These are phyloP conservation scores for Diacronema lutheri DNA, from an alignment of 78 protist species.

Conservation along the genomic window DNA sequence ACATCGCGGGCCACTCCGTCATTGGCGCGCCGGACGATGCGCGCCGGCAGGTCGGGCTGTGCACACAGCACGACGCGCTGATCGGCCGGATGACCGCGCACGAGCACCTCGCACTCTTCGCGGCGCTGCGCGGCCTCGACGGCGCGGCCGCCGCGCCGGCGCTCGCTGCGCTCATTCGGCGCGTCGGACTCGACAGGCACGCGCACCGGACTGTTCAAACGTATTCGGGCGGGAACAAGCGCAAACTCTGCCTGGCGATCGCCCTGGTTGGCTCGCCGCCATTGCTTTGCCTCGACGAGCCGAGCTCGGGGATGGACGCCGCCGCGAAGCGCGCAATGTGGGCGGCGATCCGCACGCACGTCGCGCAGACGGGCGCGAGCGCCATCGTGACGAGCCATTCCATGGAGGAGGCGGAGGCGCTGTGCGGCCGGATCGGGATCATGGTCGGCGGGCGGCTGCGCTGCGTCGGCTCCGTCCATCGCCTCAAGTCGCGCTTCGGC, in stretches of 20 bases:
- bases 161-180: neutral
- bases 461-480: conserved; percentile 42
- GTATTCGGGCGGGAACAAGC: conserved; percentile 2
- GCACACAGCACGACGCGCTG: conserved; percentile 83
- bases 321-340: conserved; percentile 31
- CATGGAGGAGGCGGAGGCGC: conserved; percentile 71
- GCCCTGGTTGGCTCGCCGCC: conserved; percentile 66
- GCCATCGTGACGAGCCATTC: conserved; percentile 73
- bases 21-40: conserved; percentile 26
- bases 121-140: conserved; percentile 13
- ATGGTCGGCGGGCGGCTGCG: conserved; percentile 51
- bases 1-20: neutral
- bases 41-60: conserved; percentile 76
- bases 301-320: conserved; percentile 75
- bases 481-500: conserved; percentile 35
- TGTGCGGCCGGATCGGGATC: conserved; percentile 59
- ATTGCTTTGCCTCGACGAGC: conserved; percentile 72
- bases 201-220: too few species aligned
- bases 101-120: conserved; percentile 35
- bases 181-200: neutral
- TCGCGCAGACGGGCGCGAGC: too few species aligned
- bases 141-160: neutral
- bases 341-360: neutral
- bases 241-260: conserved; percentile 51
- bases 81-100: conserved; percentile 63